These are phyloP conservation scores for Eimeria praecox DNA, from an alignment of 169 alveolate species.

Conservation along the genomic window DNA sequence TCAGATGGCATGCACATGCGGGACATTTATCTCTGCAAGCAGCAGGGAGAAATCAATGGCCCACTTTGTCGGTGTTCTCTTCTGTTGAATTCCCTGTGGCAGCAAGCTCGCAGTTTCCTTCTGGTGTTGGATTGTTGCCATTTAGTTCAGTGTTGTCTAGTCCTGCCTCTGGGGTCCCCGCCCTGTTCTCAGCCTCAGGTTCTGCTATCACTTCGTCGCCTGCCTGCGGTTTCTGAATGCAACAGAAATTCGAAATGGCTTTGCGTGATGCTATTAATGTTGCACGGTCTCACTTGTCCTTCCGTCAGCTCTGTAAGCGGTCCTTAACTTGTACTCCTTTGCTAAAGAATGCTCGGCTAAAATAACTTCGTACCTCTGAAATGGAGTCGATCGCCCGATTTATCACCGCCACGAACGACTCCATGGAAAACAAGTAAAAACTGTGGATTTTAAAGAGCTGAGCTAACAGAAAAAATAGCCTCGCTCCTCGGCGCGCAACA, in stretches of 20 bases:
- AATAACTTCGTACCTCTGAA: conserved; percentile 89
- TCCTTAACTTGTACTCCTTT: not conserved
- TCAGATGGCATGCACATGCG: not conserved
- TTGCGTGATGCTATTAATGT: not conserved
- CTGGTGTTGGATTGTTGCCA: not conserved
- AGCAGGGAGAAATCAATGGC: not conserved
- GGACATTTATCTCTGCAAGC: not conserved
- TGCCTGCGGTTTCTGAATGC: conserved; percentile 2
- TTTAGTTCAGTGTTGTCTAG: not conserved
- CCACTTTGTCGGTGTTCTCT: conserved; percentile 82
- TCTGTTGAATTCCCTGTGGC: conserved; percentile 51
- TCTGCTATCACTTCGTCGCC: not conserved
- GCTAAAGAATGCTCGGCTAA: not conserved
- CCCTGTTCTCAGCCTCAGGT: not conserved
- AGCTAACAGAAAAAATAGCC: conserved; percentile 79
- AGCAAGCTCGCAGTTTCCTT: not conserved
- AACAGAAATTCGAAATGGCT: not conserved
- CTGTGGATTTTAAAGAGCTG: conserved; percentile 92
- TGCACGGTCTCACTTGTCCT: not conserved
- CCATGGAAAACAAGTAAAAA: conserved; percentile 97
- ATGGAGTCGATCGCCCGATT: conserved; percentile 96
- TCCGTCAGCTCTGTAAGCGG: not conserved
- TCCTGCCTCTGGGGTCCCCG: not conserved
- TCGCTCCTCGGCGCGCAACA: conserved; percentile 90
- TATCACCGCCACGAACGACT: conserved; percentile 95